These are phyloP conservation scores for Botrytis pseudocinerea DNA, from an alignment of 2,329 filamentous ascomycete species.

Conservation along the genomic window DNA sequence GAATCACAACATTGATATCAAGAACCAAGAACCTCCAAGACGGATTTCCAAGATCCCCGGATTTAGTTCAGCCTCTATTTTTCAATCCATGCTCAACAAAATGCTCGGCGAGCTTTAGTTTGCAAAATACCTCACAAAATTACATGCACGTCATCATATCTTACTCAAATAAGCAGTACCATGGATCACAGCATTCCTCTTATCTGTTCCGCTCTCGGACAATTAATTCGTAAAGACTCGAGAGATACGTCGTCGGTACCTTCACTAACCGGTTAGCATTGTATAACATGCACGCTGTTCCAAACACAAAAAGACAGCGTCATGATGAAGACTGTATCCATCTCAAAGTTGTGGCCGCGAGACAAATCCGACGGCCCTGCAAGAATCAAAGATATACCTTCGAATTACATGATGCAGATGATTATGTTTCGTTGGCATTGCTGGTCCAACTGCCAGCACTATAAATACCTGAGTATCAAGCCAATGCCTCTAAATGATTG, in stretches of 20 bases:
- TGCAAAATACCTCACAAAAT: not conserved
- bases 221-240: not conserved
- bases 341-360: not conserved
- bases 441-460: not conserved
- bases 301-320: not conserved
- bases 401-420: not conserved
- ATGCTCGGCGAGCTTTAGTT: not conserved
- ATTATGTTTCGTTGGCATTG: not conserved
- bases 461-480: not conserved
- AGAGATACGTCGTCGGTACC: not conserved
- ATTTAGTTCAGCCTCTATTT: not conserved
- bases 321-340: not conserved
- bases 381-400: not conserved
- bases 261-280: not conserved
- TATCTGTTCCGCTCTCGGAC: conserved; percentile 1
- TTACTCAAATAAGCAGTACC: not conserved
- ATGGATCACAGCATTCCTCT: not conserved
- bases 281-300: not conserved
- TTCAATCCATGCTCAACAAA: not conserved
- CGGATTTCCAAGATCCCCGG: not conserved
- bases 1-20: not conserved
- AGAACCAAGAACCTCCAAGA: not conserved
- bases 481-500: not conserved
- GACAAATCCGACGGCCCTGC: not conserved
- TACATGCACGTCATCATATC: conserved; percentile 3